These are phyloP conservation scores for Penicillium sp. DNA, from an alignment of 2,329 filamentous ascomycete genomes.

Conservation along the genomic window DNA sequence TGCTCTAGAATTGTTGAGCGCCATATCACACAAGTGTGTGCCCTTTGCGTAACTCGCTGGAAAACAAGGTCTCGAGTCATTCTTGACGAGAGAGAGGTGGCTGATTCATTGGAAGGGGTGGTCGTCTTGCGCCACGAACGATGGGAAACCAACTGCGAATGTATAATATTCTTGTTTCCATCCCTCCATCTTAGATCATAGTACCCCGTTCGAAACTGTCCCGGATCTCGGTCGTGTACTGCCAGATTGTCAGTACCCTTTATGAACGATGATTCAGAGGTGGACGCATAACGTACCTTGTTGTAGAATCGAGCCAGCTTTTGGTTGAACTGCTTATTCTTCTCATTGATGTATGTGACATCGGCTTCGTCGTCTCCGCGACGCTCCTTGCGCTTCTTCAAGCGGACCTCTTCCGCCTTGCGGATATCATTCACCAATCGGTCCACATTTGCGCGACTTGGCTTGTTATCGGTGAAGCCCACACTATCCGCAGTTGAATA, in stretches of 20 bases:
- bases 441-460: conserved; percentile 80
- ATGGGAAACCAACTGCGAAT: conserved; percentile 9
- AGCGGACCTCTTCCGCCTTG: conserved; percentile 77
- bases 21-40: neutral
- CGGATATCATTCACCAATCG: conserved; percentile 77
- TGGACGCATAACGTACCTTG: conserved; percentile 51
- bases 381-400: conserved; percentile 81
- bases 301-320: conserved; percentile 95
- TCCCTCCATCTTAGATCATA: conserved; percentile 61
- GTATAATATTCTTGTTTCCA: conserved; percentile 18
- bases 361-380: conserved; percentile 80
- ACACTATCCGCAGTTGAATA: conserved; percentile 83
- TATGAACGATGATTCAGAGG: neutral
- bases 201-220: conserved; percentile 97
- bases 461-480: conserved; percentile 76
- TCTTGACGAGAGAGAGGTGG: too few relatives aligned
- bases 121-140: neutral
- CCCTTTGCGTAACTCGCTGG: neutral
- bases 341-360: conserved; percentile 98
- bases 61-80: too few relatives aligned
- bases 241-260: conserved; percentile 15
- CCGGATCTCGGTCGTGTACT: conserved; percentile 90
- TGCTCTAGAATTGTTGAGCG: conserved; percentile 57
- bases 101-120: neutral
- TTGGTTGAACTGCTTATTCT: conserved; percentile 99